These are phyloP conservation scores for Erodium texanum DNA, from an alignment of 441 rosid species.

Conservation along the genomic window DNA sequence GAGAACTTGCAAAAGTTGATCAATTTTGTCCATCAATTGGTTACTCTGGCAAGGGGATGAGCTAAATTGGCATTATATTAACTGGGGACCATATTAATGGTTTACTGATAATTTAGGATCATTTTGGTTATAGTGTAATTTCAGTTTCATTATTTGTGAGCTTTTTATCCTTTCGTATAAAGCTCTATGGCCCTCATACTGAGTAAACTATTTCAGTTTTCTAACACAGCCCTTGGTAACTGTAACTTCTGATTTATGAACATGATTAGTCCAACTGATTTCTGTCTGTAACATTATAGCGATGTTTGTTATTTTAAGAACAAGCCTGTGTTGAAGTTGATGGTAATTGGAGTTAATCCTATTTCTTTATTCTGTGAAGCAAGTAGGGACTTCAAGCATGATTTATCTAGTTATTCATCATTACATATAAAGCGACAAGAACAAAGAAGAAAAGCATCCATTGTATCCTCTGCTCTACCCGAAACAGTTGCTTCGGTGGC, in stretches of 20 bases:
- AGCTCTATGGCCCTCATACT: neutral
- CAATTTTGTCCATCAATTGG: too few species aligned
- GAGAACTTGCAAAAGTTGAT: too few species aligned
- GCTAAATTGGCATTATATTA: too few species aligned
- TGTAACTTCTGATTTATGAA: neutral
- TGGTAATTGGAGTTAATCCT: slow-evolving; percentile 12
- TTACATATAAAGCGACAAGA: slow-evolving; percentile 20
- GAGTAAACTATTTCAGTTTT: neutral
- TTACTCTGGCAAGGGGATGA: too few species aligned
- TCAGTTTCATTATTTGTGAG: neutral
- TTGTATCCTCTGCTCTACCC: slow-evolving; percentile 34
- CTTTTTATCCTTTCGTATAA: neutral
- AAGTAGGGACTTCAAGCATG: slow-evolving; percentile 25
- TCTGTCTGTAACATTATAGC: neutral
- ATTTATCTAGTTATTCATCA: slow-evolving; percentile 19
- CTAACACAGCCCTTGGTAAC: neutral
- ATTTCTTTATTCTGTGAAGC: slow-evolving; percentile 28
- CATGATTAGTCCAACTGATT: neutral
- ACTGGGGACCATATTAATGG: too few species aligned
- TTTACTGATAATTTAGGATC: too few species aligned
- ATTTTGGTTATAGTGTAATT: too few species aligned
- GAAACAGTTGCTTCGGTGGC: slow-evolving; percentile 75
- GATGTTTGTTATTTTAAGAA: neutral
- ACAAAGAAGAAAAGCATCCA: slow-evolving; percentile 23
- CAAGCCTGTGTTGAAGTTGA: neutral